Percentiles rank a stretch among this genome's conserved stretches.
Conservation (phyloP, 805 yeast genomes). For the Sugiyamaella floridensis region DNA sequence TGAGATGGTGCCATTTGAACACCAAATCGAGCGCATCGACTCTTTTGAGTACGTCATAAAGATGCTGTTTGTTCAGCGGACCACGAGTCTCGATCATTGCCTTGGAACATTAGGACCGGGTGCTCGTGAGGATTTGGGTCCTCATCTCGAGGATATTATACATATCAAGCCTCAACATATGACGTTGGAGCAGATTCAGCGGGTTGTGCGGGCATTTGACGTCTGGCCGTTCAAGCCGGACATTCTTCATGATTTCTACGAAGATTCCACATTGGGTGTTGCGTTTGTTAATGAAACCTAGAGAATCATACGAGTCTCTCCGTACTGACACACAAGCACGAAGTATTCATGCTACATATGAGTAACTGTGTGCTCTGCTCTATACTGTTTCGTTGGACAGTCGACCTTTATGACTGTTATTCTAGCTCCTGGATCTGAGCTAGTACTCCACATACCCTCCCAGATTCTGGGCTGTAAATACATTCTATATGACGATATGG, state of each 20-base stretch:
- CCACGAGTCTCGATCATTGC: conserved; percentile 40
- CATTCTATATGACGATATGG: no score
- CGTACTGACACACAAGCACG: no score
- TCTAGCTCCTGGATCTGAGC: no score
- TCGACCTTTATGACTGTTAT: no score
- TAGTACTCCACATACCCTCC: no score
- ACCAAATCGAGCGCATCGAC: conserved; percentile 40
- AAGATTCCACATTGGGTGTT: conserved; percentile 20
- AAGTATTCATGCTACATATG: no score
- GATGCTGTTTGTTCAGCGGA: conserved; percentile 45
- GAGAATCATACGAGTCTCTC: no score
- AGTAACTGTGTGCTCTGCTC: no score
- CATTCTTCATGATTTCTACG: conserved; percentile 38
- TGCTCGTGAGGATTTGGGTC: conserved; percentile 40
- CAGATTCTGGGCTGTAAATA: no score
- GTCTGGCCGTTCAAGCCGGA: conserved; percentile 87
- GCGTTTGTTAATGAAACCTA: not conserved
- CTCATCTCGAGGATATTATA: conserved; percentile 33
- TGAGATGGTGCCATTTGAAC: conserved; percentile 47
- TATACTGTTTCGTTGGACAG: no score
- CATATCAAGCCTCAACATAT: conserved; percentile 44
- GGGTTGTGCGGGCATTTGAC: conserved; percentile 46
- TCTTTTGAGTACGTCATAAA: conserved; percentile 63
- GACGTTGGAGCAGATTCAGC: conserved; percentile 47
- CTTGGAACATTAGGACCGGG: conserved; percentile 71